Evolutionary conservation across 2,329 filamentous ascomycete genomes (phyloP), one percentile per base, ranked within the genome.

Genomic region (Botryotinia calthae): DNA sequence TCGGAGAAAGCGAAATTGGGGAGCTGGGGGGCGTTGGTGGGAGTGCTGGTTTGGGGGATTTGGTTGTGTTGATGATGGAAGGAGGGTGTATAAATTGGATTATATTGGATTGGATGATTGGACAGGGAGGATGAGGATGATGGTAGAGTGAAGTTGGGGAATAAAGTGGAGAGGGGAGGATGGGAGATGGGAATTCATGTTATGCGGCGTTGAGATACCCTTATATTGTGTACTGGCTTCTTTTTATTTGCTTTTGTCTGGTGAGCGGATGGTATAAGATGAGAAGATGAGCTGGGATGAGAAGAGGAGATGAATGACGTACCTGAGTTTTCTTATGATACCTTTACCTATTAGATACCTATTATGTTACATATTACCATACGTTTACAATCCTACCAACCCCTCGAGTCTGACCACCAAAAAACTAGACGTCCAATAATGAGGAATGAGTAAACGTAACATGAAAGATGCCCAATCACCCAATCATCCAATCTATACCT

Each of bases 11-110:
- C 71, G 20, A 68, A 42, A 20, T 58, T 72, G 40, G 74, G 72
- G 44, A 80, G 78, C 74, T 62, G 78, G 46, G 76, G 74, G 12
- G 79, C 78, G 8, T 71, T 81, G 67, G 76, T 81, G 31, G 74
- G 77, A 63, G 76, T 78, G 71, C 63, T 80, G 77, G 77, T 77
- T 64, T 78, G 76, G 75, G 75, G 72, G 51, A 75, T 79, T 46
- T 73, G 78, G 64, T 76, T 74, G 74, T 78, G 73, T 66, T 54
- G 62, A 42, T 22, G 10, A 10, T 16, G 46, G 25, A 28, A 25
- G 22, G 14, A 25, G 46, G 12, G 34, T 46, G 40, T 34, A 59
- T 70, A 70, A 9, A 73, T 58, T 63, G 28, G 64, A 58, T 37
- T 70, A 34, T 46, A 34, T 65, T 20, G 10, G 22, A 28, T 54